Evolutionary conservation across 2,329 filamentous ascomycete species (phyloP), one percentile per base, ranked within the genome.

Genomic region (Aspergillus vadensis): DNA sequence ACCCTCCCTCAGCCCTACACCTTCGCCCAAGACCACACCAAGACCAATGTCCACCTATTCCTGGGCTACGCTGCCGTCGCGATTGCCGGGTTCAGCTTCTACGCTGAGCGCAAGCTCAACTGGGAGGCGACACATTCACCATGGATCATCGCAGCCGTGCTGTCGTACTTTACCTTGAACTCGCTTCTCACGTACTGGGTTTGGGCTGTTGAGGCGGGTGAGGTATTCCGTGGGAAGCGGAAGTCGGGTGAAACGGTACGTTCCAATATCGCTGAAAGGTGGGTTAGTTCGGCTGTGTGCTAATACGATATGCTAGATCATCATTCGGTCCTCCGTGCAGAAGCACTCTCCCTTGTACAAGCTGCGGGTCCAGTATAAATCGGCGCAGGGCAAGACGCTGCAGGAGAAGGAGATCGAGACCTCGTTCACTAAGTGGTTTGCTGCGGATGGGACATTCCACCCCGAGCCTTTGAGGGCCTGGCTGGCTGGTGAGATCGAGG

Each of bases 91-190:
- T 89, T 87, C 63, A 92, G 91, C 70, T 98, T 98, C 82, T 87
- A 86, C 64, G 93, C 92, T 80, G 95, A 99, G 83, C 96, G 92
- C 81, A 91, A 91, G 73, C 82, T 92, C 51, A 94, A 93, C 69
- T 98, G 95, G 84, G 91, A 97, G 65, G 82, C 79, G 63, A 97
- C 93, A 17, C 96, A 95, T 77, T 76, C 75, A 3, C 80, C 84
- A 65, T 94, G 88, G 80, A 96, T 94, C 0, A 85, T 90, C 3
- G 85, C 83, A 41, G 94, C 95, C 3, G 94, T 98, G 4, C 82
- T 83, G 10, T 73, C 88, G 15, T 99, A 99, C 80, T 88, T 91
- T 44, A 55, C 90, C 2, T 79, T 99, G 54, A 98, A 97, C 74
- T 83, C 85, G 30, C 81, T 84, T 2, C 84, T 98, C 69, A 93